These are phyloP conservation scores for Pestalotiopsis sp. DNA, from an alignment of 2,329 filamentous ascomycete species.

Conservation along the genomic window DNA sequence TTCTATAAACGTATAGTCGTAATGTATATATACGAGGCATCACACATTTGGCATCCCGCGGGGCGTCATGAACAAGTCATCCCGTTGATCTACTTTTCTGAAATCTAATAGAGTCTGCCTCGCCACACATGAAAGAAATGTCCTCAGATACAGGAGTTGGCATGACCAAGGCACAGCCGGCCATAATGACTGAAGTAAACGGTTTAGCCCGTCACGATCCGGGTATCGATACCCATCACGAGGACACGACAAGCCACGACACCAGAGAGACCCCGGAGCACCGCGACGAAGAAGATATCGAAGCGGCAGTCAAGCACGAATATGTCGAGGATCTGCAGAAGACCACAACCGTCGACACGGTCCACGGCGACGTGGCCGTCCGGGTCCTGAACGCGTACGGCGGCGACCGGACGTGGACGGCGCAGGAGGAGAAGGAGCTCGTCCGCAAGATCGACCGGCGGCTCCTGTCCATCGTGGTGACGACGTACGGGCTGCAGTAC, in stretches of 20 bases:
- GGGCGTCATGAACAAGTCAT: too few species aligned
- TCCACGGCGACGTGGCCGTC: neutral
- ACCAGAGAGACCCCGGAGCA: neutral
- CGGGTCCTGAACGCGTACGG: neutral
- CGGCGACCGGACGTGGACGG: neutral
- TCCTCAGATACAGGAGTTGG: neutral
- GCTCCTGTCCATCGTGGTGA: constrained; percentile 47
- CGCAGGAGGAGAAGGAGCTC: constrained; percentile 38
- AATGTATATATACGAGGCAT: neutral
- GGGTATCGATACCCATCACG: neutral
- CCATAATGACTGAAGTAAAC: neutral
- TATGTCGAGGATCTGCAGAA: neutral
- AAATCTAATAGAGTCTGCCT: neutral
- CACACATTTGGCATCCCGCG: neutral
- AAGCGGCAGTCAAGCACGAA: neutral
- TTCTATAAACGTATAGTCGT: neutral
- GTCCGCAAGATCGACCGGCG: constrained; percentile 43
- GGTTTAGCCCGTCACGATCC: neutral
- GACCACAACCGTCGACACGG: neutral
- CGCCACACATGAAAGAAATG: neutral
- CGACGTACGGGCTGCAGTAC: constrained; percentile 33
- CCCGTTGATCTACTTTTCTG: neutral
- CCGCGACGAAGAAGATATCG: neutral
- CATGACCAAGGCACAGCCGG: neutral
- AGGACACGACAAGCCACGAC: neutral